Conservation (phyloP, 2,329 filamentous ascomycete genomes). For the Fusarium circinatum region DNA sequence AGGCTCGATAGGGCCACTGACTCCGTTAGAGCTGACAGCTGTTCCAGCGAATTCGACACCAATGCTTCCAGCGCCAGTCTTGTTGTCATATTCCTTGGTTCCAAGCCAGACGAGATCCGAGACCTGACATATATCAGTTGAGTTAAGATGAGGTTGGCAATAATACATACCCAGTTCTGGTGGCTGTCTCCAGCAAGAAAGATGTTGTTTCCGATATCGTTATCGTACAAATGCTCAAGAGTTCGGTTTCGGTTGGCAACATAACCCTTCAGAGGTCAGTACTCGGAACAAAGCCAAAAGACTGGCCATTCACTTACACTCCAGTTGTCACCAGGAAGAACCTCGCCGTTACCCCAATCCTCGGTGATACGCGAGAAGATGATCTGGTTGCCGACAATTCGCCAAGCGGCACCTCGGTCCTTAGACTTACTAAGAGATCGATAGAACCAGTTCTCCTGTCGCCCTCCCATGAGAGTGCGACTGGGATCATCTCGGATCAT, state of each 20-base stretch:
- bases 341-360: conserved; percentile 46
- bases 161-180: conserved; percentile 32
- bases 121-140: conserved; percentile 55
- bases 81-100: conserved; percentile 61
- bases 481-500: conserved; percentile 72
- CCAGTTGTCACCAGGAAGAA: conserved; percentile 45
- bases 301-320: conserved; percentile 17
- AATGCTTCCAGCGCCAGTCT: conserved; percentile 64
- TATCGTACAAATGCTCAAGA: conserved; percentile 70
- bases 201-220: conserved; percentile 77
- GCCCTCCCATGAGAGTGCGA: conserved; percentile 75
- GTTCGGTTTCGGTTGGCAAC: conserved; percentile 77
- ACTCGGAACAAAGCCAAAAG: fast-evolving
- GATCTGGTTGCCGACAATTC: conserved; percentile 76
- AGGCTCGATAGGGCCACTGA: conserved; percentile 57
- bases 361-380: conserved; percentile 67
- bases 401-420: conserved; percentile 75
- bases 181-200: conserved; percentile 78
- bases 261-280: conserved; percentile 60
- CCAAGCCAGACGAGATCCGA: conserved; percentile 68
- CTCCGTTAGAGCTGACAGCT: conserved; percentile 59
- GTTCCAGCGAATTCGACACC: conserved; percentile 74
- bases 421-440: conserved; percentile 65
- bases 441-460: conserved; percentile 82
- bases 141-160: fast-evolving